Evolutionary conservation across 352 stramenopile species (phyloP).

Genomic region (Globisporangium lucens): DNA sequence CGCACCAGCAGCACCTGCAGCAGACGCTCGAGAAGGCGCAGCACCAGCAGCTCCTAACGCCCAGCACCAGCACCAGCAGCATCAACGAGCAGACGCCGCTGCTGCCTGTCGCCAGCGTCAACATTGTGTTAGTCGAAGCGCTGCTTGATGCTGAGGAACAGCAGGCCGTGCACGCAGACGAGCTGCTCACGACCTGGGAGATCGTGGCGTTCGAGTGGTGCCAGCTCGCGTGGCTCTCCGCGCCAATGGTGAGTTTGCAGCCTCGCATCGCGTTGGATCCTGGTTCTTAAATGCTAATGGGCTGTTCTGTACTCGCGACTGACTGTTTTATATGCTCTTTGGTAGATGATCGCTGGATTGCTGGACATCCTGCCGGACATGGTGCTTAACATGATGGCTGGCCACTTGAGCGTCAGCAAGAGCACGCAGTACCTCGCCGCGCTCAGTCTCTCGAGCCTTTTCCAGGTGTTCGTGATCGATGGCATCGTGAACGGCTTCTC

Average conservation of each 20-base stretch:
- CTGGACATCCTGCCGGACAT: conserved; percentile 38
- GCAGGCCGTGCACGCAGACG: conserved; percentile 24
- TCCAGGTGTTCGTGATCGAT: conserved; percentile 19
- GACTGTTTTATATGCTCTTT: neutral
- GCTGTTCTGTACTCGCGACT: neutral
- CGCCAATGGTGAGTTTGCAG: conserved; percentile 17
- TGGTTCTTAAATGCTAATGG: neutral
- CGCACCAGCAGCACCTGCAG: conserved; percentile 24
- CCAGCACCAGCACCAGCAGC: conserved; percentile 10
- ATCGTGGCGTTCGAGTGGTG: conserved; percentile 20
- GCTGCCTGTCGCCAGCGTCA: conserved; percentile 10
- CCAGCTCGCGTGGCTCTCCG: conserved; percentile 16
- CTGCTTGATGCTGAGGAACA: conserved; percentile 26
- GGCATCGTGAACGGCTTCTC: conserved; percentile 26
- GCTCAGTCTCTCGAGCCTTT: conserved; percentile 19
- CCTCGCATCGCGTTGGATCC: no score
- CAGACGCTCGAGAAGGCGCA: conserved; percentile 20
- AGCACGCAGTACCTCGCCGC: conserved; percentile 41
- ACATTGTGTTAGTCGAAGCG: conserved; percentile 22
- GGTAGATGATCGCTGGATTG: conserved; percentile 26
- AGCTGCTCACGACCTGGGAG: conserved; percentile 15
- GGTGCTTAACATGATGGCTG: conserved; percentile 35
- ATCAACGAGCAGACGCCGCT: conserved; percentile 24
- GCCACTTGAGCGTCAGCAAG: conserved; percentile 22
- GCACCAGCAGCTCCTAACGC: neutral